Percentiles rank a stretch among this genome's conserved stretches.
These are phyloP conservation scores for Quaeritorhiza haematococci DNA, from an alignment of 371 early-diverging fungal species.

Conservation along the genomic window DNA sequence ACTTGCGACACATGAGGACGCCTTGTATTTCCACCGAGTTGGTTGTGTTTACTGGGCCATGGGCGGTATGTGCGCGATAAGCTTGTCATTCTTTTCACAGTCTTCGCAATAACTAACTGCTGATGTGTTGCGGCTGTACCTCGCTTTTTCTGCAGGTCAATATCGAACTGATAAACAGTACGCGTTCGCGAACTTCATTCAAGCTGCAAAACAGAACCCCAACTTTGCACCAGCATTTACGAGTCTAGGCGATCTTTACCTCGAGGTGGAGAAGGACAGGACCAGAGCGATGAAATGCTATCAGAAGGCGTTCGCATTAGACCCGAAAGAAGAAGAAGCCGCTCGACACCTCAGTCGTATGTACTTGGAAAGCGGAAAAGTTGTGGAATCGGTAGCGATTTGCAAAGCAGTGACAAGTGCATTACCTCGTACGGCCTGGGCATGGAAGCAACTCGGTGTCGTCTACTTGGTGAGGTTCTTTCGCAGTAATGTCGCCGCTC, in stretches of 20 bases:
- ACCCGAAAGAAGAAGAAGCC: conserved; percentile 64
- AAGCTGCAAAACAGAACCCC: conserved; percentile 68
- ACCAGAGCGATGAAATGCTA: conserved; percentile 76
- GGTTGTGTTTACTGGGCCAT: conserved; percentile 77
- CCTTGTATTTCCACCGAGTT: conserved; percentile 59
- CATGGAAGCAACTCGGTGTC: conserved; percentile 75
- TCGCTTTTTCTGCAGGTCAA: conserved; percentile 29
- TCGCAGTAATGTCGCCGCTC: neutral
- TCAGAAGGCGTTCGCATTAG: conserved; percentile 59
- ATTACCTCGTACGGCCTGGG: conserved; percentile 60
- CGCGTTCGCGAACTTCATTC: conserved; percentile 65
- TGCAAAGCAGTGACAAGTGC: conserved; percentile 44
- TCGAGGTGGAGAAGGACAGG: conserved; percentile 53
- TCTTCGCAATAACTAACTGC: too few species aligned
- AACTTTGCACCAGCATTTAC: conserved; percentile 64
- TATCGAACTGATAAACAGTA: conserved; percentile 48
- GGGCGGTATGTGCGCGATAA: conserved; percentile 66
- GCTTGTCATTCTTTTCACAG: too few species aligned
- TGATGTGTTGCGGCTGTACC: too few species aligned
- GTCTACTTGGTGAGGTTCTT: conserved; percentile 52
- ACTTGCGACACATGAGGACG: conserved; percentile 37
- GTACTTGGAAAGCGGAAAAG: conserved; percentile 46
- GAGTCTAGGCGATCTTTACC: conserved; percentile 77
- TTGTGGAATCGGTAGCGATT: conserved; percentile 52
- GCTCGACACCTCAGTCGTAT: conserved; percentile 60